phyloP scores from a whole-genome alignment of 257 asterid genomes.

The Jacaranda mimosifolia region DNA sequence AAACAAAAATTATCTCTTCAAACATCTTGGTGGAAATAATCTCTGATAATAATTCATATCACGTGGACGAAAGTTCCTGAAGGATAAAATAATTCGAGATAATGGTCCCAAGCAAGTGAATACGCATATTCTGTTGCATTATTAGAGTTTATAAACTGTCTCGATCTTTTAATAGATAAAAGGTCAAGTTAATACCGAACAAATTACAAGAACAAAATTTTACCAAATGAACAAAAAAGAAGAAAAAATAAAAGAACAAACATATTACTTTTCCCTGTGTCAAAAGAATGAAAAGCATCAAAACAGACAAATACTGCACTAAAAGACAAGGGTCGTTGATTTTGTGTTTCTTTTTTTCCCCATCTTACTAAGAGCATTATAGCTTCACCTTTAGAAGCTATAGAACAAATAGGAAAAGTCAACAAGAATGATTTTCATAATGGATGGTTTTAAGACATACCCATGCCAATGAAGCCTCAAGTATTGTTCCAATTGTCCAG shows the following conservation, averaged over 20 bases:
- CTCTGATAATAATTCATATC: not conserved
- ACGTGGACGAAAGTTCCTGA: not conserved
- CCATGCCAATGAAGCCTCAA: conserved; percentile 86
- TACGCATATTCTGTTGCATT: not conserved
- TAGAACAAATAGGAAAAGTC: not conserved
- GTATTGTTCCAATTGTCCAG: conserved; percentile 82
- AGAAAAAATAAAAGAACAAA: no score
- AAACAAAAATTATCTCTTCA: not conserved
- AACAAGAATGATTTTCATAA: not conserved
- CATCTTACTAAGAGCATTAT: not conserved
- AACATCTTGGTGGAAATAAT: not conserved
- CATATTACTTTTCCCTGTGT: not conserved
- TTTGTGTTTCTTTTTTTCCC: not conserved
- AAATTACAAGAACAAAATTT: not conserved
- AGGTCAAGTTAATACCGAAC: not conserved
- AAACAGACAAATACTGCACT: conserved; percentile 1
- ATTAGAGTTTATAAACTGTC: not conserved
- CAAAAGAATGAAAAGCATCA: not conserved
- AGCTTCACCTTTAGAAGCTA: not conserved
- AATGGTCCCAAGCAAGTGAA: not conserved
- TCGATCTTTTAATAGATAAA: not conserved
- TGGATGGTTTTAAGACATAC: conserved; percentile 41
- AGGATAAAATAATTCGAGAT: not conserved
- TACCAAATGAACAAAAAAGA: not conserved
- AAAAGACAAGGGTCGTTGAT: not conserved